Base-by-base conservation (phyloP, 164 flowering plant species). In the Vitis rotundifolia region DNA sequence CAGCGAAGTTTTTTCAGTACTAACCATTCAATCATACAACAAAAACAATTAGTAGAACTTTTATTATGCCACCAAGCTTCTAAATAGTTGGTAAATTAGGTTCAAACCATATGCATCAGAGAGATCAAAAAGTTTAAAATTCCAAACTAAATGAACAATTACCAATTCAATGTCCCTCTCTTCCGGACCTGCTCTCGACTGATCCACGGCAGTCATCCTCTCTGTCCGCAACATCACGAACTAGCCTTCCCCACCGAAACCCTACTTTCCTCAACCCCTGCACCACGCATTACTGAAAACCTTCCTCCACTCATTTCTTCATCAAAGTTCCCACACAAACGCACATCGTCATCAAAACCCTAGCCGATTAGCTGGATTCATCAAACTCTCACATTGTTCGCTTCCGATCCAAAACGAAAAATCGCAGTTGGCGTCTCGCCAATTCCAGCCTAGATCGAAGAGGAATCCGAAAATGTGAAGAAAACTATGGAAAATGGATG, bases 151-250 rank as follows among this genome's bases (percentile, higher is more conserved):
- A 28, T 53, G 59, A 3, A 31, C 51, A 18, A 10, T 70, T 76
- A 86, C 92, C 88, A 86, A 86, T 66, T 88, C 92, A 59, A 86
- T 77, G 81, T 88, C 92, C 67, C 92, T 82, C 61, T 88, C 92
- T 3, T 76, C 82, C 8, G 80, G 75, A 12, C 80, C 86, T 53
- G 80, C 74, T 57, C 87, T 72, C 7, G 72, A 74, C 71, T 69
- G 80, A 73, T 86, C 71, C 57, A 22, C 86, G 62, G 83, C 64
- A 59, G 76, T 64, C 88, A 80, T 80, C 67, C 71, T 81, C 73
- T 78, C 84, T 77, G 70, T 72, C 58, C 65, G 58, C 63, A 74
- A 69, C 76, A 76, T 75, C 77, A 77, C 55, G 61, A 53, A 54
- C 37, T 58, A 44, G 18, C 15, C 18, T n/a, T 15, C 56, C 49